Conservation (phyloP, 345 rosid species). For the Populus simonii region DNA sequence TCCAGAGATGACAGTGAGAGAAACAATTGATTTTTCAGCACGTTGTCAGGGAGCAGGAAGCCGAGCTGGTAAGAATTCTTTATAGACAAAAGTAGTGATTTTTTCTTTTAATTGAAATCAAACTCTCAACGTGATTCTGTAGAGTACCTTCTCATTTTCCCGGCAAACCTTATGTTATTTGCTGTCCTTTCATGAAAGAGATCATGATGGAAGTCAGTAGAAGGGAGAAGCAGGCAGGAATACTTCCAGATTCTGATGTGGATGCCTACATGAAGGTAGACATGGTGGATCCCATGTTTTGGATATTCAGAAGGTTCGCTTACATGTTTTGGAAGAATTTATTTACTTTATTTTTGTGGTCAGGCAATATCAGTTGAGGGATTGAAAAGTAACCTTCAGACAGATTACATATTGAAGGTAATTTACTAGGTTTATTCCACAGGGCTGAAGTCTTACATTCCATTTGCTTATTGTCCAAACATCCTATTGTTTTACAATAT, state of each 20-base stretch:
- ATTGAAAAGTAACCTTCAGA: conserved; percentile 33
- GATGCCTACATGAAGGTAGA: conserved; percentile 46
- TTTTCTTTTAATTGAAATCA: too few relatives aligned
- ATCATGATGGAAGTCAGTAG: conserved; percentile 25
- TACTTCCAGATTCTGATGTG: conserved; percentile 34
- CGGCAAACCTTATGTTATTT: neutral
- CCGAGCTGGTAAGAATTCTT: conserved; percentile 30
- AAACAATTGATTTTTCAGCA: conserved; percentile 36
- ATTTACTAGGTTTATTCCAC: neutral
- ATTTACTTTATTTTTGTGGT: neutral
- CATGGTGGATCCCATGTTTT: too few relatives aligned
- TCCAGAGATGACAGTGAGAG: conserved; percentile 42
- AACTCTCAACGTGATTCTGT: neutral
- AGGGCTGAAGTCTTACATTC: neutral
- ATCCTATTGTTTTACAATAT: neutral
- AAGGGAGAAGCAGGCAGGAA: conserved; percentile 32
- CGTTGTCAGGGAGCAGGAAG: conserved; percentile 35
- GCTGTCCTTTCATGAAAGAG: conserved; percentile 9
- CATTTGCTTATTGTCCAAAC: neutral
- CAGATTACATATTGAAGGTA: conserved; percentile 44
- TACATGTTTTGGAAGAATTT: neutral
- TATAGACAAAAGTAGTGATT: neutral
- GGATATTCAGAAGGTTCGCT: neutral
- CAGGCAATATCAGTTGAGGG: conserved; percentile 41
- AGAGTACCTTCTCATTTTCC: neutral